Conservation (phyloP, 306 rosid species). For the Prunus armeniaca region DNA sequence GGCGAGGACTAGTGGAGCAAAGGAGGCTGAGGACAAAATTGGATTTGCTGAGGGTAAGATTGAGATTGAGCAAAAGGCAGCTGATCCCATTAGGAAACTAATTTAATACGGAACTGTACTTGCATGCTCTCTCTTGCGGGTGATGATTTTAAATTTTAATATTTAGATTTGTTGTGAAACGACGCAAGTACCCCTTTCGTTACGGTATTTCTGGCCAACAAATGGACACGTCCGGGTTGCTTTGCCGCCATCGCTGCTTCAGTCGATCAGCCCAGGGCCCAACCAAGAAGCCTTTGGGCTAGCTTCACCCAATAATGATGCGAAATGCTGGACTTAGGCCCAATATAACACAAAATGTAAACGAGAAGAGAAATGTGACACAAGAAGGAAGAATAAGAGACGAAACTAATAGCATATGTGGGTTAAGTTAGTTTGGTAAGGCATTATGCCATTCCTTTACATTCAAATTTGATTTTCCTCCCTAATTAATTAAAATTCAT, state of each 20-base stretch:
- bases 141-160: not conserved
- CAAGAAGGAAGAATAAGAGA: too few species aligned
- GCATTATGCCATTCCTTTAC: too few species aligned
- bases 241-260: not conserved
- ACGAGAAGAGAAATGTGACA: too few species aligned
- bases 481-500: too few species aligned
- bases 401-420: too few species aligned
- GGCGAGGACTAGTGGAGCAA: not conserved
- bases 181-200: not conserved
- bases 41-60: constrained; percentile 44
- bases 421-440: too few species aligned
- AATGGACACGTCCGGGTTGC: not conserved
- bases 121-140: not conserved
- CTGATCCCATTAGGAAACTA: constrained; percentile 26
- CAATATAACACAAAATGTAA: not conserved
- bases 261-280: not conserved
- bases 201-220: not conserved
- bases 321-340: not conserved
- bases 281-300: not conserved
- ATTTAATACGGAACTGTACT: not conserved
- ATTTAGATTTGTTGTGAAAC: not conserved
- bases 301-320: not conserved
- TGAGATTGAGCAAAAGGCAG: constrained; percentile 31
- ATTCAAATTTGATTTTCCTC: too few species aligned
- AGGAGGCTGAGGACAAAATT: constrained; percentile 16